These are phyloP conservation scores for Neocatenulostroma microsporum DNA, from an alignment of 2,329 filamentous ascomycete genomes.

Conservation along the genomic window DNA sequence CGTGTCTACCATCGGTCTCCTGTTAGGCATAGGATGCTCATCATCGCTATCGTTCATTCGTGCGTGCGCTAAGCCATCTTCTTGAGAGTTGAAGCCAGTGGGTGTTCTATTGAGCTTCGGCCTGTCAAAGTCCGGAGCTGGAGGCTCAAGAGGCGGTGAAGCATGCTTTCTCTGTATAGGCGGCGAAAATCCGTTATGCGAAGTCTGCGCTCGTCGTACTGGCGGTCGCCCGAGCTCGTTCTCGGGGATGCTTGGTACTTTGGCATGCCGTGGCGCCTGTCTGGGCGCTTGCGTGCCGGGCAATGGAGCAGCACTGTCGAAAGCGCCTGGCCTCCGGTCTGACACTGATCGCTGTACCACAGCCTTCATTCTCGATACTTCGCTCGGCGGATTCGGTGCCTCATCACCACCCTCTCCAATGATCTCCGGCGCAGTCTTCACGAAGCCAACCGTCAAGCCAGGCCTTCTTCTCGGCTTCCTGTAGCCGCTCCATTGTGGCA, in stretches of 20 bases:
- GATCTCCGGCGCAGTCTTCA: conserved; percentile 62
- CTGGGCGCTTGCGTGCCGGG: background rate
- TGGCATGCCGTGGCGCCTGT: background rate
- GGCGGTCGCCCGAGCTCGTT: conserved; percentile 13
- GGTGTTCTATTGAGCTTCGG: conserved; percentile 18
- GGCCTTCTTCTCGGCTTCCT: conserved; percentile 47
- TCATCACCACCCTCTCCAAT: conserved; percentile 93
- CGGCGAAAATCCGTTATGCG: conserved; percentile 20
- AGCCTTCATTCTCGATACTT: conserved; percentile 57
- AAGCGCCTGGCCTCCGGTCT: conserved; percentile 18
- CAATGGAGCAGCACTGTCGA: conserved; percentile 6
- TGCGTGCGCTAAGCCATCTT: too few species aligned
- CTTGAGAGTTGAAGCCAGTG: conserved; percentile 18
- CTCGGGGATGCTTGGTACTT: conserved; percentile 6
- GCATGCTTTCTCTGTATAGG: conserved; percentile 19
- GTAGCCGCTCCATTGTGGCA: conserved; percentile 14
- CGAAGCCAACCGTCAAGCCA: conserved; percentile 67
- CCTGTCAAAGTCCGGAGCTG: conserved; percentile 10
- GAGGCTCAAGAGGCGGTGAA: conserved; percentile 14
- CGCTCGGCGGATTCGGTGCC: conserved; percentile 60
- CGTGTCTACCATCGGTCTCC: too few species aligned
- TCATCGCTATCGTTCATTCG: too few species aligned
- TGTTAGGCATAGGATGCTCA: too few species aligned
- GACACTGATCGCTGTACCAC: conserved; percentile 21
- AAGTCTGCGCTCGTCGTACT: conserved; percentile 18